Percentiles rank a stretch among this genome's conserved stretches.
phyloP scores from a whole-genome alignment of 1,284 basidiomycete species.

The Hymenochaete sp. region DNA sequence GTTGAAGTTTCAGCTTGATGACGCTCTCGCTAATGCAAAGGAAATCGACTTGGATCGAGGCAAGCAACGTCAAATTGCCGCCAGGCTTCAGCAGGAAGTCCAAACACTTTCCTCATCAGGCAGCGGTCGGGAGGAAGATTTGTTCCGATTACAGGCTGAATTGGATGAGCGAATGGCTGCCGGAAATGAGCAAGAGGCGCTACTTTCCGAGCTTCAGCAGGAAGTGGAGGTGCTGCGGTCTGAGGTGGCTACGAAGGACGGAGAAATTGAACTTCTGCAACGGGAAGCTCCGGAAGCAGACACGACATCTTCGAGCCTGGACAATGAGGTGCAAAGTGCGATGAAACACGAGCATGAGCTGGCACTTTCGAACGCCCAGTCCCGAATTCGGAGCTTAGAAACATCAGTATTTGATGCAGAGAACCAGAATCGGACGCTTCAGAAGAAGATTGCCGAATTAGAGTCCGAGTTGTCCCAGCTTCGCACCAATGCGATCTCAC shows the following conservation, averaged over 20 bases:
- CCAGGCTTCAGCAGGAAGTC: constrained; percentile 43
- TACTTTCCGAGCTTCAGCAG: constrained; percentile 51
- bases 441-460: constrained; percentile 53
- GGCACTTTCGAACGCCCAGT: constrained; percentile 70
- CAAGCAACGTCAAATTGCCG: constrained; percentile 44
- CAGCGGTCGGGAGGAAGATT: constrained; percentile 42
- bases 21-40: constrained; percentile 39
- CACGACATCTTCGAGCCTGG: constrained; percentile 41
- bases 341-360: constrained; percentile 65
- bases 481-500: constrained; percentile 32
- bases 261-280: constrained; percentile 53
- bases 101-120: constrained; percentile 34
- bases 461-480: constrained; percentile 52
- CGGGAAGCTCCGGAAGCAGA: constrained; percentile 29
- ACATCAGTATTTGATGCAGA: constrained; percentile 64
- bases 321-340: constrained; percentile 62
- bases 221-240: constrained; percentile 59
- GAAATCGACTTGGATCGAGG: constrained; percentile 52
- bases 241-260: constrained; percentile 50
- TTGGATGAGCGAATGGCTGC: constrained; percentile 41
- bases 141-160: constrained; percentile 38
- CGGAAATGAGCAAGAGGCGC: constrained; percentile 51
- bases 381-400: constrained; percentile 69
- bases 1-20: constrained; percentile 54
- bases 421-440: constrained; percentile 57